Conservation (phyloP, 1,284 basidiomycete species). For the Agroathelia rolfsii region DNA sequence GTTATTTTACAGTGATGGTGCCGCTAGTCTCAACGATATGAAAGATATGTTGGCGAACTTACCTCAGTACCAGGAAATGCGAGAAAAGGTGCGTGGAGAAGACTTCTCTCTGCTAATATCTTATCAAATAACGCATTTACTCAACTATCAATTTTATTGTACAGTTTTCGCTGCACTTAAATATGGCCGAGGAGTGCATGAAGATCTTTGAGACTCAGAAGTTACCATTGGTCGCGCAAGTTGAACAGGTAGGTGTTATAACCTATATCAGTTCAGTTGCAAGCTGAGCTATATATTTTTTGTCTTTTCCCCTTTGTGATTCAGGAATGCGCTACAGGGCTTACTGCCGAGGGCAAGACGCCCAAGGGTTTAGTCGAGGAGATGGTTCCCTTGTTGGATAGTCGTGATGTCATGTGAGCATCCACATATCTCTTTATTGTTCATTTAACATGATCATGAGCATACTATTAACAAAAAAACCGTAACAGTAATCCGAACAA, state of each 20-base stretch:
- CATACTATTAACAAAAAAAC: not conserved
- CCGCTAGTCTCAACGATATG: slow-evolving; percentile 90
- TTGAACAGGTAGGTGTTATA: slow-evolving; percentile 71
- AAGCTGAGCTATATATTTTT: slow-evolving; percentile 2
- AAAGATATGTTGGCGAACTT: slow-evolving; percentile 97
- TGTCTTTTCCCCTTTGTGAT: slow-evolving; percentile 5
- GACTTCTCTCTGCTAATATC: no score
- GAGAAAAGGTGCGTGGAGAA: slow-evolving; percentile 81
- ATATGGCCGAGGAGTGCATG: slow-evolving; percentile 98
- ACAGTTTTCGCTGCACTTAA: slow-evolving; percentile 92
- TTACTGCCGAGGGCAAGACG: slow-evolving; percentile 81
- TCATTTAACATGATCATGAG: slow-evolving; percentile 2
- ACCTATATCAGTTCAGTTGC: not conserved
- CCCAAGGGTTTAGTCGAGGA: slow-evolving; percentile 94
- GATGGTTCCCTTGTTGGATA: slow-evolving; percentile 95
- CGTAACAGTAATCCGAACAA: slow-evolving; percentile 81
- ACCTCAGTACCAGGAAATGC: slow-evolving; percentile 91
- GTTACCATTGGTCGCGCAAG: slow-evolving; percentile 76
- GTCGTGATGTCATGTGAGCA: slow-evolving; percentile 69
- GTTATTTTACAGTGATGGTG: slow-evolving; percentile 47
- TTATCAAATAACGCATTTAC: not conserved
- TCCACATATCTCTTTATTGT: not conserved
- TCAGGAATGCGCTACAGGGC: slow-evolving; percentile 85
- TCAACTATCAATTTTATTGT: not conserved
- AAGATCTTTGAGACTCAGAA: slow-evolving; percentile 83